A percentile compares a stretch with the other conserved stretches of the same genome.
Evolutionary conservation across 139 green algal species (phyloP).

Genomic region (Ostreobium quekettii): DNA sequence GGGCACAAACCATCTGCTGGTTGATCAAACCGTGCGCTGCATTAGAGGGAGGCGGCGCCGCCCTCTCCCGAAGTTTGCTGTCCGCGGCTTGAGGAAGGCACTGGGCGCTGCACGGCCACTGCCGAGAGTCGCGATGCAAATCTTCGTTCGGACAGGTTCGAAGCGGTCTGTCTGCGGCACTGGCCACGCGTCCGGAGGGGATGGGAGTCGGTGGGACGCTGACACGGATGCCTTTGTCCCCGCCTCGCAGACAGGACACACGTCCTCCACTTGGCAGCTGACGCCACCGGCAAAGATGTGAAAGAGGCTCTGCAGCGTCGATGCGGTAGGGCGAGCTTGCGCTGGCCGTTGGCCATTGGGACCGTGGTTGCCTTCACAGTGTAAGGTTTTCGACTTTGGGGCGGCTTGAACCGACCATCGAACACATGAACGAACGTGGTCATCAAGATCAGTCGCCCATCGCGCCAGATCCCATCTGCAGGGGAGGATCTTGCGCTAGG

Average conservation of each 20-base stretch:
- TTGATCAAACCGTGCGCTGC: too few relatives aligned
- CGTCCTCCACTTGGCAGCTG: slow-evolving; percentile 54
- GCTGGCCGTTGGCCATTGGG: neutral
- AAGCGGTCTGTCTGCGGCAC: neutral
- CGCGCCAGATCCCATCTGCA: neutral
- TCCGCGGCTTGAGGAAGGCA: slow-evolving; percentile 40
- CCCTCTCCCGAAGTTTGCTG: too few relatives aligned
- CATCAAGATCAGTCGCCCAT: slow-evolving; percentile 30
- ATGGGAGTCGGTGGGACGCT: neutral
- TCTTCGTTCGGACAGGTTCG: slow-evolving; percentile 60
- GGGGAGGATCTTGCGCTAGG: neutral
- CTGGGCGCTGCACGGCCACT: slow-evolving; percentile 31
- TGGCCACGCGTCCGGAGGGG: neutral
- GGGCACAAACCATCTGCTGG: too few relatives aligned
- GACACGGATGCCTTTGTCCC: neutral
- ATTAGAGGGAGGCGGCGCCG: too few relatives aligned
- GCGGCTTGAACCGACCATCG: neutral
- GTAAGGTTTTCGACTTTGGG: neutral
- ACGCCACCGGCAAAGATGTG: slow-evolving; percentile 65
- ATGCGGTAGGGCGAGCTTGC: slow-evolving; percentile 44
- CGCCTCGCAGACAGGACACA: slow-evolving; percentile 65
- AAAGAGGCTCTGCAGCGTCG: slow-evolving; percentile 62
- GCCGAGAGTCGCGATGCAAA: slow-evolving; percentile 45
- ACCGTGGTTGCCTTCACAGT: neutral
- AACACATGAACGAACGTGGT: slow-evolving; percentile 33